phyloP scores from a whole-genome alignment of 257 asterid genomes.

The Penstemon newberryi region DNA sequence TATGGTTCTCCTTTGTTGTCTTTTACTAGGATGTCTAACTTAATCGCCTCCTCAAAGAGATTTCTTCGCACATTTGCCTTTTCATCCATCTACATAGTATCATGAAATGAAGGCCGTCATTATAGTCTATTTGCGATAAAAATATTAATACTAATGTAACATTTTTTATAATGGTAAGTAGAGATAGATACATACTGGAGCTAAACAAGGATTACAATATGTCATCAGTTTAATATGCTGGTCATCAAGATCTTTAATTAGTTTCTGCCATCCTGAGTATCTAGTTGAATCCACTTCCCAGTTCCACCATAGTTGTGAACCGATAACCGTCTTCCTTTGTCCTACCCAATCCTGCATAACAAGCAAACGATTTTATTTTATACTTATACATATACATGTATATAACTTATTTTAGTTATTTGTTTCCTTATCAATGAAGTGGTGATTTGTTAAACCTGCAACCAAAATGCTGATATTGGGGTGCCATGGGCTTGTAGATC shows the following conservation, averaged over 20 bases:
- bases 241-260: constrained; percentile 56
- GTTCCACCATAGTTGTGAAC: constrained; percentile 99
- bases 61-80: constrained; percentile 62
- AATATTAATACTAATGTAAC: not conserved
- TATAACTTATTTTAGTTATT: not conserved
- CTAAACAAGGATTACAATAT: constrained; percentile 97
- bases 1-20: constrained; percentile 71
- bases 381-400: constrained; percentile 1
- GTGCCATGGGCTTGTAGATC: constrained; percentile 58
- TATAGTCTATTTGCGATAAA: not conserved
- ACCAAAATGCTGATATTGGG: constrained; percentile 96
- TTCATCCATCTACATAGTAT: constrained; percentile 55
- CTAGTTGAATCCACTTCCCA: constrained; percentile 89
- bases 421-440: not conserved
- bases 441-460: constrained; percentile 59
- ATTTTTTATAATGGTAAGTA: not conserved
- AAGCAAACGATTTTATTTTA: not conserved
- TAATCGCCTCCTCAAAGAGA: constrained; percentile 76
- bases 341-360: constrained; percentile 89
- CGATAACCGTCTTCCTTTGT: constrained; percentile 86
- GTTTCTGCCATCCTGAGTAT: constrained; percentile 73
- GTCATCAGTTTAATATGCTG: constrained; percentile 81
- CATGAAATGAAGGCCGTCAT: not conserved
- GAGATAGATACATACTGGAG: constrained; percentile 56
- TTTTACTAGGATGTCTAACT: constrained; percentile 74